Percentiles rank a stretch among this genome's conserved stretches.
phyloP scores from a whole-genome alignment of 2,329 filamentous ascomycete species.

The Gnomoniopsis sp. region DNA sequence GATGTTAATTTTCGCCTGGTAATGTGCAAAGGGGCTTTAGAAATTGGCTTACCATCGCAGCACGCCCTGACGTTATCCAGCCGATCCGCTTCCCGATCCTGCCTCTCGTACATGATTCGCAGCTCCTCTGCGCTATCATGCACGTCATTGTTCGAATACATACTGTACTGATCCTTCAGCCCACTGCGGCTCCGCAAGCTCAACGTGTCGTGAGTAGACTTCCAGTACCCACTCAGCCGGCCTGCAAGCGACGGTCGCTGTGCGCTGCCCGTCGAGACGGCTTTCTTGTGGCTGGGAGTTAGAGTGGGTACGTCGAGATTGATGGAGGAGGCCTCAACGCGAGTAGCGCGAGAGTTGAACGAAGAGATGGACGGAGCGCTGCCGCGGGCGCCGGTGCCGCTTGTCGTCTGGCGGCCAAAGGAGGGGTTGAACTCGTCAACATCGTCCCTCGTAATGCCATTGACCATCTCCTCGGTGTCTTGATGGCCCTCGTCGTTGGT shows the following conservation, averaged over 20 bases:
- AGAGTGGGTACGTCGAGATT: constrained; percentile 55
- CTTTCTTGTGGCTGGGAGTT: constrained; percentile 45
- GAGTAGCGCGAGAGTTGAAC: constrained; percentile 71
- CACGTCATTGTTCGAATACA: constrained; percentile 54
- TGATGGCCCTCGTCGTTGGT: constrained; percentile 63
- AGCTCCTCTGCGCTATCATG: constrained; percentile 83
- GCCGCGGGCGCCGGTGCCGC: constrained; percentile 43
- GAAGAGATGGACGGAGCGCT: constrained; percentile 70
- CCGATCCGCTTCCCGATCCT: constrained; percentile 72
- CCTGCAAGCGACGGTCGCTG: constrained; percentile 26
- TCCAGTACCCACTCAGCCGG: constrained; percentile 60
- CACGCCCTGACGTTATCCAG: constrained; percentile 96
- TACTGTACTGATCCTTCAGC: constrained; percentile 35
- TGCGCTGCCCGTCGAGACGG: constrained; percentile 17
- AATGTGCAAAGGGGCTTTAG: not conserved
- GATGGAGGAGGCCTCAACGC: constrained; percentile 54
- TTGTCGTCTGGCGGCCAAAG: constrained; percentile 37
- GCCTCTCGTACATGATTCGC: constrained; percentile 72
- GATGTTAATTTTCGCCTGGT: not conserved
- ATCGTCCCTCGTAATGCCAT: constrained; percentile 58
- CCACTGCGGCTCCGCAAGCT: constrained; percentile 50
- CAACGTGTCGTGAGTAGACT: constrained; percentile 47
- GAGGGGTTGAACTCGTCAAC: constrained; percentile 80
- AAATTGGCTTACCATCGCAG: constrained; percentile 75
- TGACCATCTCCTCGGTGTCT: constrained; percentile 57